Evolutionary conservation across 2,329 filamentous ascomycete species (phyloP).

Genomic region (Byssoonygena ceratinophila): DNA sequence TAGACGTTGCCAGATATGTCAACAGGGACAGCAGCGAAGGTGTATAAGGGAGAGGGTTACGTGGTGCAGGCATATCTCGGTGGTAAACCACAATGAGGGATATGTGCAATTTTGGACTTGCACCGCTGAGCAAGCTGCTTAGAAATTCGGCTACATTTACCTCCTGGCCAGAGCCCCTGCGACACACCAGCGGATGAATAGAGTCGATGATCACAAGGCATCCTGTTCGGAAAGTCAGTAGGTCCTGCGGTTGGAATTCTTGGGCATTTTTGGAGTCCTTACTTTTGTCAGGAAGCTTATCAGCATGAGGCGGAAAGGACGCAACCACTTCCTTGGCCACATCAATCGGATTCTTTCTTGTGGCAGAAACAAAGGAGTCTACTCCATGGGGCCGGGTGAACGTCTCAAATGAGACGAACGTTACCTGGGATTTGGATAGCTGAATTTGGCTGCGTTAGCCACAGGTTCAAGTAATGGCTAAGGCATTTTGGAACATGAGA

Average conservation of each 20-base stretch:
- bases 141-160: slow-evolving; percentile 58
- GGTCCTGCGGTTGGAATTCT: neutral
- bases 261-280: neutral
- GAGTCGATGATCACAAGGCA: slow-evolving; percentile 70
- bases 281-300: slow-evolving; percentile 1
- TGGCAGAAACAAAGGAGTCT: slow-evolving; percentile 57
- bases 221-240: slow-evolving; percentile 38
- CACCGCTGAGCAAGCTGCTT: slow-evolving; percentile 55
- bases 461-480: no score
- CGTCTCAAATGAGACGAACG: slow-evolving; percentile 70
- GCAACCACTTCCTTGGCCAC: slow-evolving; percentile 52
- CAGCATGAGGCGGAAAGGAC: slow-evolving; percentile 17
- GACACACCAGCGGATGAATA: slow-evolving; percentile 53
- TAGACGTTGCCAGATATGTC: slow-evolving; percentile 75
- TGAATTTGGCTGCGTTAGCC: slow-evolving; percentile 14
- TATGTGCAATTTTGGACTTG: slow-evolving; percentile 32
- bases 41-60: slow-evolving; percentile 33
- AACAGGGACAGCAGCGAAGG: slow-evolving; percentile 63
- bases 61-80: slow-evolving; percentile 56
- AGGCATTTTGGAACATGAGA: no score
- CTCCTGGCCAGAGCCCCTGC: slow-evolving; percentile 34
- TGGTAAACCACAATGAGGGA: slow-evolving; percentile 76
- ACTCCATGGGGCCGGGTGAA: slow-evolving; percentile 53
- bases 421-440: slow-evolving; percentile 54
- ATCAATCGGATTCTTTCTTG: slow-evolving; percentile 46